Evolutionary conservation across 1,284 basidiomycete species (phyloP), one percentile per base, ranked within the genome.

Genomic region (Malassezia caprae): DNA sequence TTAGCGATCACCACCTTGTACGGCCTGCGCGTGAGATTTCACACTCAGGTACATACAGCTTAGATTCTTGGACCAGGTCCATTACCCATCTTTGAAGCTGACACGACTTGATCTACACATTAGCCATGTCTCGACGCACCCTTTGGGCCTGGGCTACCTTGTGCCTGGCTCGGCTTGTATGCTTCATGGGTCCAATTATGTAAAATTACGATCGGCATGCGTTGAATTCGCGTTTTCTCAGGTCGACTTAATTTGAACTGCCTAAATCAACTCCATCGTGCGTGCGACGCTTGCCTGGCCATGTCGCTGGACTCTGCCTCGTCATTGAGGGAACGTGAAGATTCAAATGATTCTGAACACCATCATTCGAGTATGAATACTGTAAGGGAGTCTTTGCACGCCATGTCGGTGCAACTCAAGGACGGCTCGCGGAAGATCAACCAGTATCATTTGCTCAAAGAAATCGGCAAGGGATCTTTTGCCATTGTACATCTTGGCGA

Each of bases 351-450:
- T 39, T 39, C 37, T 10, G 13, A 30, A 12, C 44, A 32, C 21
- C 46, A 39, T 37, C 46, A 48, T 37, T 8, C 37, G 17, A 28
- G 47, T 24, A 8, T 39, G 17, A 13, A 21, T 15, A 19, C 21
- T 17, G 39, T 43, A 8, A 49, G 55, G 4, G 72, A 74, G 41
- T 72, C 72, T 6, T 61, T 74, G 15, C 55, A 74, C 48, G 72
- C 72, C n/a, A 59, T 63, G 42, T 65, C 65, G 24, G 56, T 48
- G 43, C 60, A 69, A 28, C 49, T 70, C 30, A 63, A 61, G 17
- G 72, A 74, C 48, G 72, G 72, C 6, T 67, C 67, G 1, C 49
- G 64, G 0, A 64, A 70, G 47, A 65, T 74, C 56, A 74, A 74
- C 48, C 72, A 74, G 49, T 74, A 74, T 49, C 63, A 60, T 43